These are phyloP conservation scores for Powellomyces hirtus DNA, from an alignment of 192 early-diverging fungal genomes.

Conservation along the genomic window DNA sequence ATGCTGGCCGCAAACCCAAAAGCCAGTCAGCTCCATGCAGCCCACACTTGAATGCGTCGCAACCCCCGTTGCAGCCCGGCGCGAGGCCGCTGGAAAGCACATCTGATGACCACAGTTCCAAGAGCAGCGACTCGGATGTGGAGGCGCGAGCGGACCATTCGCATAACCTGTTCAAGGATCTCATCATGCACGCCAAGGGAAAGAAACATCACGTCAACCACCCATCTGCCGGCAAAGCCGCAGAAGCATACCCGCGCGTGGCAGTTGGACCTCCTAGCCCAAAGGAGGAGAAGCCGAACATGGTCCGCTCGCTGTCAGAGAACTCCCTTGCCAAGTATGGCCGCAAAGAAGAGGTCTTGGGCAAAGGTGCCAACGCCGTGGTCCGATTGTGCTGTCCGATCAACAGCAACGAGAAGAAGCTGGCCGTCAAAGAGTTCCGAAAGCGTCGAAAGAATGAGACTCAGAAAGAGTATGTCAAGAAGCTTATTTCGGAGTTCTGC, in stretches of 20 bases:
- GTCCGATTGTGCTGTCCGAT: constrained; percentile 77
- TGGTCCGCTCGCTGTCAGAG: constrained; percentile 36
- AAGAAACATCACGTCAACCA: neutral
- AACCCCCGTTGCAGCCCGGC: neutral
- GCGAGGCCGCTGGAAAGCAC: neutral
- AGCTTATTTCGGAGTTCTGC: constrained; percentile 92
- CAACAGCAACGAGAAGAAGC: constrained; percentile 57
- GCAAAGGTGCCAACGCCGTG: constrained; percentile 87
- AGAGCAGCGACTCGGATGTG: constrained; percentile 31
- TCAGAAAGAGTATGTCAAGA: constrained; percentile 93
- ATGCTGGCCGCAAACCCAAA: constrained; percentile 13
- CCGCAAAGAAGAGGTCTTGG: constrained; percentile 70
- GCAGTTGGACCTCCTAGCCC: neutral
- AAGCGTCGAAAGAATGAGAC: constrained; percentile 80
- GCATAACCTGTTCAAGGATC: constrained; percentile 36
- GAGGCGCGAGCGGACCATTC: constrained; percentile 24
- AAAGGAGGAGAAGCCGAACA: neutral
- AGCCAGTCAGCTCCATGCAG: constrained; percentile 8
- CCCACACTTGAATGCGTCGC: neutral
- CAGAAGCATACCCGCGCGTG: neutral
- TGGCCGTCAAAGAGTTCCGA: constrained; percentile 92
- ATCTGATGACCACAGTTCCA: constrained; percentile 9
- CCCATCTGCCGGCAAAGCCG: neutral
- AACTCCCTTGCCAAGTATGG: constrained; percentile 75
- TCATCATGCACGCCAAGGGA: constrained; percentile 27